Evolutionary conservation across 305 asterid genomes (phyloP), one percentile per base, ranked within the genome.

Genomic region (Fraxinus albicans): DNA sequence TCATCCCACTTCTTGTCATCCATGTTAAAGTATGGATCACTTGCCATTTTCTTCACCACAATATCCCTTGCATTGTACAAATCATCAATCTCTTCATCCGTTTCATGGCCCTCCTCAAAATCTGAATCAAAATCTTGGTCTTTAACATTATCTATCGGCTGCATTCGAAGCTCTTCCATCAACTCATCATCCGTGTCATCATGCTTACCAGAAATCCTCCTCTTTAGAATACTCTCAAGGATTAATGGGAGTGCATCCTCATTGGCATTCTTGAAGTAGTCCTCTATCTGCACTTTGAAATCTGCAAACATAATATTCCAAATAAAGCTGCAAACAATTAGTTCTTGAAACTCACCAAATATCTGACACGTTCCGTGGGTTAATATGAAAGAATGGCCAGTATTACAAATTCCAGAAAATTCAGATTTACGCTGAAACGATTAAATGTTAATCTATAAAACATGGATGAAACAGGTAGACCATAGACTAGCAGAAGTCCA

Each of bases 1-100:
- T 91, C 98, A 84, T 93, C 95, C 97, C 97, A 96, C 84, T 92
- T 94, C 60, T 4, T 85, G 83, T 92, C 97, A 87, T 89, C 89
- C 97, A 91, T 90, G 90, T 90, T 88, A 80, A 88, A 88, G 82
- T 78, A 91, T 33, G 91, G 91, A 86, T 94, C 94, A 7, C 84
- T 47, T 6, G 79, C 72, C 97, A 87, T 90, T 88, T 74, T 88
- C 85, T 87, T 87, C 55, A 79, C 73, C 53, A 90, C 93, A 27
- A 80, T 76, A 15, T 88, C 93, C 82, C 92, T 84, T 55, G 99
- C 90, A 87, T 82, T 86, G 85, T 88, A 91, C 87, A 96, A 84
- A 84, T 93, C 87, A 29, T 92, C 98, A 77, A 94, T 86, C 77
- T 96, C 98, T 6, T 92, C 95, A 85, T 94, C 98, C 55, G 96